These are phyloP conservation scores for Bruguiera gymnorhiza DNA, from an alignment of 345 rosid genomes.

Conservation along the genomic window DNA sequence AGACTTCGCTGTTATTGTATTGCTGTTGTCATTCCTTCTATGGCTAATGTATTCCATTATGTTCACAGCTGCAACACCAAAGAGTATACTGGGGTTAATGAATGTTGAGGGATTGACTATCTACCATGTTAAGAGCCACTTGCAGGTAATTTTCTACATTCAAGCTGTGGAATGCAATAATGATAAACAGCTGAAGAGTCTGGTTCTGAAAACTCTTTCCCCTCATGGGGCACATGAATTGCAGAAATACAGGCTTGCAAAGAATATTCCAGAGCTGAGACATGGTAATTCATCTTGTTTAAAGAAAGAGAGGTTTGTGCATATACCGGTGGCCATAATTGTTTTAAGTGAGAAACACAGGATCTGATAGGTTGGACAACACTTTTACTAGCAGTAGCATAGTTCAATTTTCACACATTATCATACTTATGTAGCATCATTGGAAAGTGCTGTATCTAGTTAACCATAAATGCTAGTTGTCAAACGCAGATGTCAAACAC, in stretches of 20 bases:
- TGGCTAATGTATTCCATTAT: not conserved
- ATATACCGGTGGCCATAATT: too few relatives aligned
- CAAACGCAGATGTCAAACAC: too few relatives aligned
- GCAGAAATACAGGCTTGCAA: slow-evolving; percentile 38
- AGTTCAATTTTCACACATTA: too few relatives aligned
- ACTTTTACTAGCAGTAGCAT: too few relatives aligned
- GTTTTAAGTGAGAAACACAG: too few relatives aligned
- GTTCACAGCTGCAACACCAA: slow-evolving; percentile 36
- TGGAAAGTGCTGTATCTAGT: too few relatives aligned
- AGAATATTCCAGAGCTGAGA: slow-evolving; percentile 19
- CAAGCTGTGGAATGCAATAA: too few relatives aligned
- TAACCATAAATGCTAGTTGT: too few relatives aligned
- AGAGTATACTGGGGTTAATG: slow-evolving; percentile 33
- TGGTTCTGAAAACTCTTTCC: not conserved
- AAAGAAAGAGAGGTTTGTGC: not conserved
- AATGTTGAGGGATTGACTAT: slow-evolving; percentile 31
- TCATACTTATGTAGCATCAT: too few relatives aligned
- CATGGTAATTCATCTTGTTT: slow-evolving; percentile 18
- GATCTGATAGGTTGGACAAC: too few relatives aligned
- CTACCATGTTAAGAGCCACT: slow-evolving; percentile 40
- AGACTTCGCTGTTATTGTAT: too few relatives aligned
- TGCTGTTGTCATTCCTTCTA: too few relatives aligned
- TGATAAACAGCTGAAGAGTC: not conserved
- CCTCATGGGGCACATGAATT: not conserved
- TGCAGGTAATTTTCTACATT: slow-evolving; percentile 28